Base-by-base conservation (phyloP, 371 early-diverging fungal genomes). In the Dinochytrium kinnereticum region DNA sequence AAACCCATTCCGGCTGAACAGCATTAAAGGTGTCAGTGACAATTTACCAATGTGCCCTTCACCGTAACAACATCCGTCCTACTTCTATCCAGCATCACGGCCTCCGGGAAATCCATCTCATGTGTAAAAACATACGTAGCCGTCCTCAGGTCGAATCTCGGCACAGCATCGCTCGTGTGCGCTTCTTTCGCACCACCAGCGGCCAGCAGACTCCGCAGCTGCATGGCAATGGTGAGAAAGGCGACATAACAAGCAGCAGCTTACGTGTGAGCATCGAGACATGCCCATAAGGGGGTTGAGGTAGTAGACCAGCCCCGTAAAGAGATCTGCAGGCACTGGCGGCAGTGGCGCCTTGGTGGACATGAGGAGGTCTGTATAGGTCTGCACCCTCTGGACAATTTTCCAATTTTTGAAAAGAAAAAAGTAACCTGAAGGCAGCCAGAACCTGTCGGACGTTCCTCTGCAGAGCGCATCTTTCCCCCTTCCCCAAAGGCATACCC, bases 101-200 rank as follows among this genome's bases (percentile, higher is more conserved):
- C 1, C 30, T 70, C 70, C 2, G 70, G 70, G 34, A 70, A 70
- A 24, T 70, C 70, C 2, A 70, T 10, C 24, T 70, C 70, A 26
- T 70, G 19, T 24, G 70, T 59, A 26, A 70, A 59, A 19, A 59
- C 51, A 38, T 70, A 59, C 5, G 70, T 70, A 10, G 70, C 49
- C 24, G 10, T 31, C 3, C 19, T 10, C 2, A 70, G 39, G 2
- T 59, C 57, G 33, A 68, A 68, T 7, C 68, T 7, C 5, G 51
- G 68, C 28, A 17, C 19, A 3, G 2, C 68, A 51, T 33, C 39
- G 30, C 24, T 5, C 19, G 51, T 21, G 2, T 26, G 7, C 50
- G 53, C 36, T 44, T 68, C 68, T 40, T 30, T 49, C 28, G 28
- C 68, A 7, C 68, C 68, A 15, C 44, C 51, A 13, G 2, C 49